These are phyloP conservation scores for Saccharomyces hybrid DNA, from an alignment of 1,139 yeast species.

Conservation along the genomic window DNA sequence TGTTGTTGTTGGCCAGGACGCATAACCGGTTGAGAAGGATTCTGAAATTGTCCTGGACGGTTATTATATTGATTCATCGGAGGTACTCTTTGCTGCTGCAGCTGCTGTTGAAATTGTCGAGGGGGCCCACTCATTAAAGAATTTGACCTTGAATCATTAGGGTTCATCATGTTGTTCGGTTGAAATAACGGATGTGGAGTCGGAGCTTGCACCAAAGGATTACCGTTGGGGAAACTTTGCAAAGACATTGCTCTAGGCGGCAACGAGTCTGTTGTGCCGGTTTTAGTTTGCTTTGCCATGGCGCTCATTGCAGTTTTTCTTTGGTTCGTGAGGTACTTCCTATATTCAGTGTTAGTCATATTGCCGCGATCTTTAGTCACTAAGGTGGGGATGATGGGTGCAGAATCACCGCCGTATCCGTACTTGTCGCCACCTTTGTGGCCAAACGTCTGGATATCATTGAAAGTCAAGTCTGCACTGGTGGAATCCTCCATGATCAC, in stretches of 20 bases:
- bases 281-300: conserved; percentile 35
- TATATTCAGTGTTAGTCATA: conserved; percentile 48
- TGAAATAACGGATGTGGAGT: neutral
- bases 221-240: conserved; percentile 31
- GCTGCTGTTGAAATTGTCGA: conserved; percentile 8
- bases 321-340: conserved; percentile 62
- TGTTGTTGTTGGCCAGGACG: neutral
- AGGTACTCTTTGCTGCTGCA: neutral
- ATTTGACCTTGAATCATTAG: conserved; percentile 17
- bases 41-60: neutral
- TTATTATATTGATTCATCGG: neutral
- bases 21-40: neutral
- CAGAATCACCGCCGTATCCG: conserved; percentile 48
- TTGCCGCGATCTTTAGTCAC: conserved; percentile 30
- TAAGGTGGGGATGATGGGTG: conserved; percentile 68
- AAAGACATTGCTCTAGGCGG: conserved; percentile 54
- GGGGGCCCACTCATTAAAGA: conserved; percentile 22
- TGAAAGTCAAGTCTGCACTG: conserved; percentile 46
- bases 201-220: conserved; percentile 8
- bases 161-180: neutral
- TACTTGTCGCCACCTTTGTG: conserved; percentile 53
- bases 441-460: conserved; percentile 54
- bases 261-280: conserved; percentile 5
- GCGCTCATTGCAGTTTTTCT: conserved; percentile 49
- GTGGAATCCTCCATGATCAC: conserved; percentile 43